phyloP scores from a whole-genome alignment of 139 green algal genomes.

The Gonium pectorale region DNA sequence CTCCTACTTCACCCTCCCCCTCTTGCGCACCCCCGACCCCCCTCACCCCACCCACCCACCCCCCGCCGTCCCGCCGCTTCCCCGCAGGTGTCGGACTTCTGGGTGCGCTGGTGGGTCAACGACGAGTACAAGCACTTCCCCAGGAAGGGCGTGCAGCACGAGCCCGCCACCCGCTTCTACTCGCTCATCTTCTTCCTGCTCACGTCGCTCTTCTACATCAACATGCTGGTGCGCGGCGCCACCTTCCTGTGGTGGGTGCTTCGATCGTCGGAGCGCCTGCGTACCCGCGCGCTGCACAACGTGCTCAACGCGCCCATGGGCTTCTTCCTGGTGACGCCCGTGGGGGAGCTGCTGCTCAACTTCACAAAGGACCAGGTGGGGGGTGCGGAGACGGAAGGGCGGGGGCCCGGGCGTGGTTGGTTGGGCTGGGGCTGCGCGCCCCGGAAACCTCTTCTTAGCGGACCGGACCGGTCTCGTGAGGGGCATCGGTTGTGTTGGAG shows the following conservation, averaged over 20 bases:
- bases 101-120: conserved; percentile 56
- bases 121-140: conserved; percentile 34
- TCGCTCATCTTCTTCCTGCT: conserved; percentile 59
- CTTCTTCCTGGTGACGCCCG: conserved; percentile 76
- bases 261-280: conserved; percentile 48
- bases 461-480: too few relatives aligned
- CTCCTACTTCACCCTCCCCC: too few relatives aligned
- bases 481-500: too few relatives aligned
- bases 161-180: conserved; percentile 52
- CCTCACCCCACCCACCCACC: too few relatives aligned
- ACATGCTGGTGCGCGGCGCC: conserved; percentile 69
- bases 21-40: too few relatives aligned
- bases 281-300: conserved; percentile 30
- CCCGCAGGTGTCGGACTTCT: conserved; percentile 35
- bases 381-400: too few relatives aligned
- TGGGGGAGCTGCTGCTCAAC: conserved; percentile 72
- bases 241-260: conserved; percentile 61
- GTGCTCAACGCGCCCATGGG: conserved; percentile 67
- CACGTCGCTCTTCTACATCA: conserved; percentile 53
- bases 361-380: conserved; percentile 68
- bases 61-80: too few relatives aligned
- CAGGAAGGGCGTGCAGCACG: background rate
- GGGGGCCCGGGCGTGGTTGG: too few relatives aligned
- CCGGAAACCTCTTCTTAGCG: too few relatives aligned
- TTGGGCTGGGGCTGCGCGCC: too few relatives aligned